Percentiles rank a stretch among this genome's conserved stretches.
Conservation (phyloP, 179 eudicot species). For the Silene coronaria region DNA sequence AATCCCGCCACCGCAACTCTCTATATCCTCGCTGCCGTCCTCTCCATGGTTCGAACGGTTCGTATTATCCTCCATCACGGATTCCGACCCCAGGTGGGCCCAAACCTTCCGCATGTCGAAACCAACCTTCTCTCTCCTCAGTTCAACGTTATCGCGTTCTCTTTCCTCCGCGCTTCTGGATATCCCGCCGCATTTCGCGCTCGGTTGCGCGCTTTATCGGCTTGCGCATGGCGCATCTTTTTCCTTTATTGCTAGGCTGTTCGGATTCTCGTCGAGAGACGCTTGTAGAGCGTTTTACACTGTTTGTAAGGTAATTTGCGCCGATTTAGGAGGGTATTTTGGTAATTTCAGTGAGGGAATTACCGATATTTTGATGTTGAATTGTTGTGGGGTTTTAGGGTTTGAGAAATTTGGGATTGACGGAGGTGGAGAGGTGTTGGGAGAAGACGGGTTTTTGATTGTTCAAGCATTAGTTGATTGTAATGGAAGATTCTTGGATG, state of each 20-base stretch:
- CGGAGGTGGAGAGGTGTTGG: conserved; percentile 47
- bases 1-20: not conserved
- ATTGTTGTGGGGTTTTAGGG: conserved; percentile 82
- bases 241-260: conserved; percentile 40
- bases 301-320: conserved; percentile 60
- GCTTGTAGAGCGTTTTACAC: conserved; percentile 58
- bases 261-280: conserved; percentile 38
- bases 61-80: conserved; percentile 28
- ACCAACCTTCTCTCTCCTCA: conserved; percentile 56
- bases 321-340: conserved; percentile 41
- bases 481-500: conserved; percentile 76
- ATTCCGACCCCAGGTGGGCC: conserved; percentile 46
- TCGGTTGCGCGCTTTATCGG: conserved; percentile 59
- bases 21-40: not conserved
- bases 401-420: conserved; percentile 43
- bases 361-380: conserved; percentile 43
- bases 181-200: conserved; percentile 43
- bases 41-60: conserved; percentile 62
- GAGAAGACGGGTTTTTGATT: conserved; percentile 52
- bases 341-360: conserved; percentile 41
- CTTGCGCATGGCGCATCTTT: conserved; percentile 58
- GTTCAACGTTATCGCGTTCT: conserved; percentile 36
- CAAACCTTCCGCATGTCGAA: conserved; percentile 64
- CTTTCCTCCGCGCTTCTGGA: conserved; percentile 36
- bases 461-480: conserved; percentile 84